Evolutionary conservation across 495 filamentous ascomycete species (phyloP), one percentile per base, ranked within the genome.

Genomic region (Penicillium atrosanguineum): DNA sequence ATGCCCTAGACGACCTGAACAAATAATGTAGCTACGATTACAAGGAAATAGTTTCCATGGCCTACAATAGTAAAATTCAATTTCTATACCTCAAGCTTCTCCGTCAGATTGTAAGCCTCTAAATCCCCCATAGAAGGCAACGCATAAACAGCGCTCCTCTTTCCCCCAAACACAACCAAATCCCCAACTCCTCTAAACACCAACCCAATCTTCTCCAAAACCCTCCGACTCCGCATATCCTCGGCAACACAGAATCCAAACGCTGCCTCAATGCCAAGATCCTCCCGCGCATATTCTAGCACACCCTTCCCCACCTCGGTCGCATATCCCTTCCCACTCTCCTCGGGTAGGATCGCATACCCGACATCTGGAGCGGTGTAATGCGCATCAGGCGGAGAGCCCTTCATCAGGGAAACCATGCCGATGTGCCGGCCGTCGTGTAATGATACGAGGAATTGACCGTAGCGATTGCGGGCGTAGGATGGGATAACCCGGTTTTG

Each of bases 311-410:
- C 60, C 0, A 69, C 73, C 54, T 76, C 73, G 16, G 68, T 66
- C 7, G 70, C 64, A 55, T 73, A 75, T 3, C 73, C 73, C 52
- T 67, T 71, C 3, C 68, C 59, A 54, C 59, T 63, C 8, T 73
- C 48, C 44, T 58, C 56, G 0, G 64, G 61, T 20, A 75, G 28
- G 12, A 74, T 61, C 3, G 60, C 59, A 48, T 63, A 76, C 4
- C 73, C 69, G 1, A 76, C 21, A 46, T 75, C 72, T 0, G 73
- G 72, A 11, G 52, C 59, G 0, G 44, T 12, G 43, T 71, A 70
- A 29, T 53, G 49, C 36, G 45, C 52, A 18, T 38, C 53, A 11
- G 60, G 53, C 16, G 62, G 56, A 28, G 60, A 50, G 0, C 69
- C 70, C 14, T 63, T 59, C 59, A 66, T 65, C 0, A 73, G 60